Evolutionary conservation across 2,329 filamentous ascomycete genomes (phyloP), one percentile per base, ranked within the genome.

Genomic region (Cercospora brassicicola): DNA sequence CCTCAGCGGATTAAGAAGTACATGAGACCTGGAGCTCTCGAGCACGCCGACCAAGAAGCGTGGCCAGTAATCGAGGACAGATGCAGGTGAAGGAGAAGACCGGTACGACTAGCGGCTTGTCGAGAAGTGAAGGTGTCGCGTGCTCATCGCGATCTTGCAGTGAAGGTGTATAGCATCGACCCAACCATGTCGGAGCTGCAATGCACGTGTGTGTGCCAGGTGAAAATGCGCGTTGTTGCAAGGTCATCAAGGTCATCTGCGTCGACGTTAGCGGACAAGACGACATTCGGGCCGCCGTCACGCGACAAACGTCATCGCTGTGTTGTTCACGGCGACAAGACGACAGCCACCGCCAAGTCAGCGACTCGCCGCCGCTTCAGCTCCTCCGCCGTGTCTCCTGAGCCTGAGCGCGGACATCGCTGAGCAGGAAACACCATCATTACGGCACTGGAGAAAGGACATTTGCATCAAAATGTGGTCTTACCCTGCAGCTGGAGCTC

Each of bases 311-410:
- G 55, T 59, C 55, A 59, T 59, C 48, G 48, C 23, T 6, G 31
- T 59, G 28, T 23, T 59, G 28, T 36, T 59, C 55, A 6, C 4
- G 33, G 33, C 33, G 33, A 39, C 33, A 15, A 39, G 15, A 20
- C 31, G 53, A 56, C 53, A 18, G 55, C 55, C 55, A 59, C 55
- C 18, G 55, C 55, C 55, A 59, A 59, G 55, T 59, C 55, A n/a
- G 20, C 55, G 23, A 26, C 20, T 23, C 48, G 48, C 23, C 0
- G 4, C 10, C 55, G 30, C 26, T 26, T 57, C 55, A n/a, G 3
- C 28, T 23, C 55, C 55, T 36, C 31, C 55, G 30, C 28, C n/a
- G 55, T 20, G 55, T 59, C 55, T 59, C 55, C 55, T 36, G 55
- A 33, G 28, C 30, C 15, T 36, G 55, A 10, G 55, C 11, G n/a